Evolutionary conservation across 257 asterid species (phyloP).

Genomic region (Nemophila menziesii): DNA sequence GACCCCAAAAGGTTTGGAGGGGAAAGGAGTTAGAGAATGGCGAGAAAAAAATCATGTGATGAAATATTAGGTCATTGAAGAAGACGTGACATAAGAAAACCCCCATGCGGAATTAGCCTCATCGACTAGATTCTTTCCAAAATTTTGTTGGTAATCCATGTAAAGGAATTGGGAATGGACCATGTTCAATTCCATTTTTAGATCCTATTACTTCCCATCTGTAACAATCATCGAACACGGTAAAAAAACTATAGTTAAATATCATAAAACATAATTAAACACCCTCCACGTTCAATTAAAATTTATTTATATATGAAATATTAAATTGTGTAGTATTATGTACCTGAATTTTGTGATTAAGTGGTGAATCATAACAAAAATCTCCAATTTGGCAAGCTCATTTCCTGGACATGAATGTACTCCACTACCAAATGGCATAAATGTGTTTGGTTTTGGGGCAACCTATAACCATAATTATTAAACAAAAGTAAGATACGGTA

Average conservation of each 20-base stretch:
- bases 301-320: slow-evolving; percentile 6
- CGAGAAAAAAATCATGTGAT: background rate
- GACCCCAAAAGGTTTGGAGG: background rate
- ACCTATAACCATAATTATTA: slow-evolving; percentile 21
- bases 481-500: background rate
- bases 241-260: slow-evolving; percentile 10
- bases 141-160: slow-evolving; percentile 71
- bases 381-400: slow-evolving; percentile 79
- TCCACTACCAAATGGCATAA: slow-evolving; percentile 88
- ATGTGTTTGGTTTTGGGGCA: slow-evolving; percentile 56
- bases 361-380: slow-evolving; percentile 66
- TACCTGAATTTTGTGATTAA: slow-evolving; percentile 63
- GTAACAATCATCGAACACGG: slow-evolving; percentile 16
- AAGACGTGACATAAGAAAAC: background rate
- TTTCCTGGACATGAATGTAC: slow-evolving; percentile 88
- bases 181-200: slow-evolving; percentile 47
- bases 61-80: background rate
- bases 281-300: too few species aligned
- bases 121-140: slow-evolving; percentile 33
- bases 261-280: too few species aligned
- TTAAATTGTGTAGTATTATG: background rate
- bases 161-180: slow-evolving; percentile 74
- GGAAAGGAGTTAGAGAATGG: background rate
- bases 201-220: slow-evolving; percentile 70
- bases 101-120: background rate